Percentiles rank a stretch among this genome's conserved stretches.
Evolutionary conservation across 2,329 filamentous ascomycete species (phyloP).

Genomic region (Onygenales sp.): DNA sequence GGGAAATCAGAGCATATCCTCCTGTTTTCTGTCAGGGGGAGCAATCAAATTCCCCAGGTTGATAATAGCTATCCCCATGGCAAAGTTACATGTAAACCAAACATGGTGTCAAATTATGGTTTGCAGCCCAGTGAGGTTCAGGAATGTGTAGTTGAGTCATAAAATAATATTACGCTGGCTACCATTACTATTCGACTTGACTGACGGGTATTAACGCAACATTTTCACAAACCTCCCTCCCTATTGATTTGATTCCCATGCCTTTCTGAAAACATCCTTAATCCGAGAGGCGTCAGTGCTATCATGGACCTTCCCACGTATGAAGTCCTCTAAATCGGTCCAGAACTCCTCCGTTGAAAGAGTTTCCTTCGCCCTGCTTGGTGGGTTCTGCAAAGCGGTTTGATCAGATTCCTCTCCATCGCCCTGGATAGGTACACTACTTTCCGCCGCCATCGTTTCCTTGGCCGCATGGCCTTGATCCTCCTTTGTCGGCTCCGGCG

Average conservation of each 20-base stretch:
- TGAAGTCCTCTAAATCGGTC: constrained; percentile 71
- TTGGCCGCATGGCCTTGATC: constrained; percentile 3
- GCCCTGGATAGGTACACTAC: constrained; percentile 18
- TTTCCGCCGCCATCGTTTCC: constrained; percentile 4
- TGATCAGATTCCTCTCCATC: constrained; percentile 25
- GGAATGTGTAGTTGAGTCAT: no score
- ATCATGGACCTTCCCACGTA: constrained; percentile 70
- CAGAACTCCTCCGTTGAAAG: constrained; percentile 71
- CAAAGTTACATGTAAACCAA: no score
- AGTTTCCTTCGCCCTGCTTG: constrained; percentile 34
- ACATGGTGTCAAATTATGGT: no score
- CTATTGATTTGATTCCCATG: constrained; percentile 46
- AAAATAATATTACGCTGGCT: no score
- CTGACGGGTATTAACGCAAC: no score
- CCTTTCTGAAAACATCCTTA: constrained; percentile 57
- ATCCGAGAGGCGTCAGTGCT: constrained; percentile 55
- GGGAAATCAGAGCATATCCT: no score
- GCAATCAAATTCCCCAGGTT: no score
- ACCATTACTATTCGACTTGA: no score
- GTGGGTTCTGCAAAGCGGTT: constrained; percentile 8
- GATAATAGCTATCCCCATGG: no score
- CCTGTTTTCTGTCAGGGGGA: no score
- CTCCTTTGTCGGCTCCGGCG: constrained; percentile 13
- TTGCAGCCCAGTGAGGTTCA: no score
- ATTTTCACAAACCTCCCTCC: neutral